Percentiles rank a stretch among this genome's conserved stretches.
These are phyloP conservation scores for Helminthosporium solani DNA, from an alignment of 2,329 filamentous ascomycete genomes.

Conservation along the genomic window DNA sequence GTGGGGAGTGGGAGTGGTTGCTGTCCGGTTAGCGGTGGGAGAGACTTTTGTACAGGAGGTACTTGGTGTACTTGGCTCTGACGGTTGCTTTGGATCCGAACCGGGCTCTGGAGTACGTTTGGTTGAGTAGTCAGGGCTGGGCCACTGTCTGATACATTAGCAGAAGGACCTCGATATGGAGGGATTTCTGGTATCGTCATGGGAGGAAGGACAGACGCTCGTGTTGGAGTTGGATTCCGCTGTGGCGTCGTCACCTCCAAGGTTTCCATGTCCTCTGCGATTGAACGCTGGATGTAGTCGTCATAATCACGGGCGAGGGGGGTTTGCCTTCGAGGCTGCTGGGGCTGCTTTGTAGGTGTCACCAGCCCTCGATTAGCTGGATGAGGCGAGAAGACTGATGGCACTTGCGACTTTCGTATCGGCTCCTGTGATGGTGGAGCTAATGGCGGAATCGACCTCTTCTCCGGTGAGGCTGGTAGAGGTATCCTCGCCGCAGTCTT, in stretches of 20 bases:
- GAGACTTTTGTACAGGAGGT: conserved; percentile 19
- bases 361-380: conserved; percentile 29
- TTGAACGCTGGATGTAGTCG: conserved; percentile 51
- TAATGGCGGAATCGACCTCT: conserved; percentile 33
- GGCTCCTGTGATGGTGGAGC: conserved; percentile 33
- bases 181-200: conserved; percentile 39
- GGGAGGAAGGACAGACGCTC: conserved; percentile 32
- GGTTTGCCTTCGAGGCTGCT: conserved; percentile 35
- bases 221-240: conserved; percentile 34
- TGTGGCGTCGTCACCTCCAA: conserved; percentile 38
- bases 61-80: not conserved
- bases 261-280: conserved; percentile 44
- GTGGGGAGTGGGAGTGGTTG: conserved; percentile 27
- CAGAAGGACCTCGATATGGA: conserved; percentile 30
- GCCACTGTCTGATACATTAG: conserved; percentile 13
- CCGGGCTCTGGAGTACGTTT: conserved; percentile 23
- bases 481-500: conserved; percentile 47
- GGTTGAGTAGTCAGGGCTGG: conserved; percentile 19
- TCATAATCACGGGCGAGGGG: conserved; percentile 43
- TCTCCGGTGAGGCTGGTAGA: conserved; percentile 49
- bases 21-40: conserved; percentile 23
- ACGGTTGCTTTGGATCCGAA: conserved; percentile 14
- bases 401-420: conserved; percentile 33
- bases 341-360: conserved; percentile 37
- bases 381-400: conserved; percentile 33